Evolutionary conservation across 768 basidiomycete genomes (phyloP).

Genomic region (Mycena olivaceomarginata): DNA sequence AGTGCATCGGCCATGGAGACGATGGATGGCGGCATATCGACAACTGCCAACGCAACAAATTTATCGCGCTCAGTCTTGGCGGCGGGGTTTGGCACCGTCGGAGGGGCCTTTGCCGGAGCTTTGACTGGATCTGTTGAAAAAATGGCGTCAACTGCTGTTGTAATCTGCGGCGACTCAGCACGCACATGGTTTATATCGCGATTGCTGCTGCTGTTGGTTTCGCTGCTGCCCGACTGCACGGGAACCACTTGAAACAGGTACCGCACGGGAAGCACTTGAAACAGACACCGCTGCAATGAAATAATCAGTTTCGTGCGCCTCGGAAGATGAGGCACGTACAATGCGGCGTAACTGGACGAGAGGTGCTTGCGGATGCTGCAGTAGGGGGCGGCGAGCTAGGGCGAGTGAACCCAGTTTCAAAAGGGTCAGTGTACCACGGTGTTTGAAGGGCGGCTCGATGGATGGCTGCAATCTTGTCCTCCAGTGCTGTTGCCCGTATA

Average conservation of each 20-base stretch:
- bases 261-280: not conserved
- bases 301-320: not conserved
- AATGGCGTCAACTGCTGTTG: too few relatives aligned
- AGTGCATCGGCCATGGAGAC: not conserved
- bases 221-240: too few relatives aligned
- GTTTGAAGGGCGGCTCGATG: not conserved
- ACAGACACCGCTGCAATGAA: not conserved
- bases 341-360: not conserved
- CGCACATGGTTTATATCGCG: too few relatives aligned
- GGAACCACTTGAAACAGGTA: not conserved
- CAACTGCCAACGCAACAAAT: not conserved
- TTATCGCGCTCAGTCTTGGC: not conserved
- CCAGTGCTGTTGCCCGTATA: not conserved
- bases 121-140: not conserved
- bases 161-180: too few relatives aligned
- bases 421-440: constrained; percentile 2
- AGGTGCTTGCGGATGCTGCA: not conserved
- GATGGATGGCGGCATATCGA: not conserved
- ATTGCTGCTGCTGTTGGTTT: too few relatives aligned
- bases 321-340: too few relatives aligned
- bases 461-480: not conserved
- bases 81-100: not conserved
- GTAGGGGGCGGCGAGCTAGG: not conserved
- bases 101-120: not conserved
- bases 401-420: not conserved